Evolutionary conservation across 345 rosid species (phyloP).

Genomic region (Hibiscus mutabilis): DNA sequence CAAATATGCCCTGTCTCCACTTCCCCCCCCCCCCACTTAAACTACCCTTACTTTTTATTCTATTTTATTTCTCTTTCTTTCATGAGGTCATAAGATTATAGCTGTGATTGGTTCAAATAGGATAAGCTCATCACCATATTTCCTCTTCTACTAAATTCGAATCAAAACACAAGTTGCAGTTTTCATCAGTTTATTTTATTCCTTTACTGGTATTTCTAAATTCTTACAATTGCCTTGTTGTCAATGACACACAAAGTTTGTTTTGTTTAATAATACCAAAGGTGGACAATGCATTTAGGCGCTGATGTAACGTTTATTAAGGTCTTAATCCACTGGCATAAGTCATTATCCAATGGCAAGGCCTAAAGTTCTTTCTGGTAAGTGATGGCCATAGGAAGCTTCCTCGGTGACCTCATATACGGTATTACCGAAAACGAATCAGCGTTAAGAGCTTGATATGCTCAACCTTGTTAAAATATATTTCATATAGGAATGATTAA

Average conservation of each 20-base stretch:
- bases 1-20: slow-evolving; percentile 45
- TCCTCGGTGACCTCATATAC: not conserved
- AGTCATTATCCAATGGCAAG: slow-evolving; percentile 8
- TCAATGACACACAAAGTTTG: not conserved
- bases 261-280: slow-evolving; percentile 11
- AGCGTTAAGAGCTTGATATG: slow-evolving; percentile 12
- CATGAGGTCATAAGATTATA: slow-evolving; percentile 21
- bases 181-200: slow-evolving; percentile 7
- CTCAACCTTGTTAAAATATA: not conserved
- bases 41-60: slow-evolving; percentile 18
- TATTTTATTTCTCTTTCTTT: slow-evolving; percentile 19
- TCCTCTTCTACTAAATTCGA: slow-evolving; percentile 13
- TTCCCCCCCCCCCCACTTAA: slow-evolving; percentile 39
- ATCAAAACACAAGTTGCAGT: slow-evolving; percentile 3
- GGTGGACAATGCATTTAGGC: slow-evolving; percentile 31
- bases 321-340: slow-evolving; percentile 46
- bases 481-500: not conserved
- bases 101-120: slow-evolving; percentile 35
- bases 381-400: slow-evolving; percentile 10
- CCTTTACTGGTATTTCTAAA: not conserved
- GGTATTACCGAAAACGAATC: slow-evolving; percentile 11
- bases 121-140: slow-evolving; percentile 38
- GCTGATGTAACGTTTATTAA: slow-evolving; percentile 20
- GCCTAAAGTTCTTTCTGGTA: slow-evolving; percentile 3
- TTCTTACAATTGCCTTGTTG: slow-evolving; percentile 5